Percentiles rank a stretch among this genome's conserved stretches.
Evolutionary conservation across 2,329 filamentous ascomycete genomes (phyloP).

Genomic region (Periconia sp.): DNA sequence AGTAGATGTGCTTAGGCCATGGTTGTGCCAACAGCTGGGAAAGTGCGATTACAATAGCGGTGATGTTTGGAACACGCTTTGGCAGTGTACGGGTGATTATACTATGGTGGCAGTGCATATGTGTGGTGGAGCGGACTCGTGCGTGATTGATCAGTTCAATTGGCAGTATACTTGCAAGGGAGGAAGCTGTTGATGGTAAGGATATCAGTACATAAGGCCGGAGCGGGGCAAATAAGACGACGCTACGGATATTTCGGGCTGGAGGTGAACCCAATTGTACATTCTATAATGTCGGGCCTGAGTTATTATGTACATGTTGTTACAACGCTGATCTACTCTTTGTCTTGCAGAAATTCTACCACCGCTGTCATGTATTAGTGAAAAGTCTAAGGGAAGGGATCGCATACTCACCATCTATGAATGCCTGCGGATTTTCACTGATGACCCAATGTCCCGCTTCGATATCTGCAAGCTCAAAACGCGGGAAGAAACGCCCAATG

Average conservation of each 20-base stretch:
- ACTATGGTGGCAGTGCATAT: neutral
- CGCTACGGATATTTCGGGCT: too few relatives aligned
- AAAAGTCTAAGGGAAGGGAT: neutral
- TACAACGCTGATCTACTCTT: conserved; percentile 30
- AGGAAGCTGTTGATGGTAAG: neutral
- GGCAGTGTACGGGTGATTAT: neutral
- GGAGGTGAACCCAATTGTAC: too few relatives aligned
- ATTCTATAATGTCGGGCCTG: too few relatives aligned
- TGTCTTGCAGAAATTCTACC: conserved; percentile 67
- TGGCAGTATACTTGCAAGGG: conserved; percentile 1
- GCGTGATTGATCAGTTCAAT: conserved; percentile 4
- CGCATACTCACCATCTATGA: conserved; percentile 69
- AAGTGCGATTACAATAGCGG: neutral
- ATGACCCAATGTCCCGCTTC: conserved; percentile 88
- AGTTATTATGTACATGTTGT: too few relatives aligned
- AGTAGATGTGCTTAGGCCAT: neutral
- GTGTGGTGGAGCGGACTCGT: neutral
- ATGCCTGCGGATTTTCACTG: conserved; percentile 83
- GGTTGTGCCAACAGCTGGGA: neutral
- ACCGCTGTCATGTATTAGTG: conserved; percentile 57
- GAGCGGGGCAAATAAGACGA: too few relatives aligned
- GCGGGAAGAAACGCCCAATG: conserved; percentile 82
- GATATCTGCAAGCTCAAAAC: conserved; percentile 74
- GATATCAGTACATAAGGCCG: too few relatives aligned
- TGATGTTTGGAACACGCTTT: conserved; percentile 2